phyloP scores from a whole-genome alignment of 371 early-diverging fungal species.

The Mucor racemosus region DNA sequence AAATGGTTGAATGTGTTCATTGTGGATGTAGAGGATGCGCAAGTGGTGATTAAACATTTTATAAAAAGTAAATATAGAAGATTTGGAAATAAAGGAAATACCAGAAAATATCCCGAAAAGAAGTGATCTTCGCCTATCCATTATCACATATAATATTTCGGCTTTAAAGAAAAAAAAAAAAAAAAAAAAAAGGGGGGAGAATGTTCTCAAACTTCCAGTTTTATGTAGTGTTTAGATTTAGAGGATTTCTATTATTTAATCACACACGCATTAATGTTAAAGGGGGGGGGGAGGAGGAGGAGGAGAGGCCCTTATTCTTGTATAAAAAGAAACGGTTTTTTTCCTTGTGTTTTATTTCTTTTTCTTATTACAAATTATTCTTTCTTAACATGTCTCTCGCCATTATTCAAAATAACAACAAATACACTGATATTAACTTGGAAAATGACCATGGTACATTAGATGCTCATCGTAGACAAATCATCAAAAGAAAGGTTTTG shows the following conservation, averaged over 20 bases:
- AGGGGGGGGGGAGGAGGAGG: background rate
- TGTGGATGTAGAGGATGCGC: conserved; percentile 91
- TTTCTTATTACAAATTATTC: background rate
- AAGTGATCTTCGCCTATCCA: conserved; percentile 12
- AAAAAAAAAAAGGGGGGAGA: conserved; percentile 17
- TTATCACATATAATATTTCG: background rate
- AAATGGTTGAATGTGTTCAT: conserved; percentile 91
- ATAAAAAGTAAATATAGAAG: conserved; percentile 13
- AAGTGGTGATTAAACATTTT: conserved; percentile 51
- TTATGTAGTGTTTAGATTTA: conserved; percentile 12
- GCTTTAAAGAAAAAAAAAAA: conserved; percentile 16
- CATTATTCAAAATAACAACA: conserved; percentile 15
- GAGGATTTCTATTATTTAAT: conserved; percentile 11
- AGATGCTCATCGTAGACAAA: conserved; percentile 40
- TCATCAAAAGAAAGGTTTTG: conserved; percentile 48
- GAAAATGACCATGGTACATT: conserved; percentile 9
- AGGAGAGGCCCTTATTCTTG: background rate
- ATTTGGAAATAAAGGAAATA: conserved; percentile 8
- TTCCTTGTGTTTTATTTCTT: background rate
- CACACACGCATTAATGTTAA: conserved; percentile 8
- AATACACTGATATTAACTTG: conserved; percentile 3
- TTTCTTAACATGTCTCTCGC: conserved; percentile 19
- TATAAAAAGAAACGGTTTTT: conserved; percentile 2
- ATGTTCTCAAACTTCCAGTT: conserved; percentile 29
- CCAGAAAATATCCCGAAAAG: conserved; percentile 13